Percentiles rank a stretch among this genome's conserved stretches.
Conservation (phyloP, 345 rosid genomes). For the Eucalyptus coolabah region DNA sequence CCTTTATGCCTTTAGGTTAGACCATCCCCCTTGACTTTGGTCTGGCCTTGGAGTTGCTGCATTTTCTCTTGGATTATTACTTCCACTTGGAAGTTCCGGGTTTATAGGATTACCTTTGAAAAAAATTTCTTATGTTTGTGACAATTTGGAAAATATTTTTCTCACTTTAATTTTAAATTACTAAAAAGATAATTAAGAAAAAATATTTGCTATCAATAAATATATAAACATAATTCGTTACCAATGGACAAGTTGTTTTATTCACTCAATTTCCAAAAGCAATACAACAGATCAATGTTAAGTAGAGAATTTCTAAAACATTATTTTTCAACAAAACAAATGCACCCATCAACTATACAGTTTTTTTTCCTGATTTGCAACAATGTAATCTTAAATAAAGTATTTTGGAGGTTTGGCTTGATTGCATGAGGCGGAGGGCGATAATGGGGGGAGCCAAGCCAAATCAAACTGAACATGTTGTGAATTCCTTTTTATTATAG, state of each 20-base stretch:
- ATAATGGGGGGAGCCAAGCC: rapidly evolving
- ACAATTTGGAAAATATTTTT: neutral
- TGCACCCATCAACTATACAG: neutral
- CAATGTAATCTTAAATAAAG: neutral
- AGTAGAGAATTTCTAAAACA: neutral
- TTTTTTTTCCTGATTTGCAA: neutral
- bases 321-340: no score
- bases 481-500: no score
- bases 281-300: neutral
- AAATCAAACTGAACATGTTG: neutral
- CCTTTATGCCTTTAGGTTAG: neutral
- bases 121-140: neutral
- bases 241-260: no score
- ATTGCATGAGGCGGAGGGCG: no score
- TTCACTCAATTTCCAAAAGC: neutral
- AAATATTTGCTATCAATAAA: neutral
- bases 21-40: neutral
- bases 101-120: no score
- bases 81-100: neutral
- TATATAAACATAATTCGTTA: neutral
- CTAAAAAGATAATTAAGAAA: no score
- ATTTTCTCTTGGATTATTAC: neutral
- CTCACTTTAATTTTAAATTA: neutral
- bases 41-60: neutral
- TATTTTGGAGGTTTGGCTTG: neutral